Conservation (phyloP, 371 early-diverging fungal species). For the Syncephalastrum monosporum region DNA sequence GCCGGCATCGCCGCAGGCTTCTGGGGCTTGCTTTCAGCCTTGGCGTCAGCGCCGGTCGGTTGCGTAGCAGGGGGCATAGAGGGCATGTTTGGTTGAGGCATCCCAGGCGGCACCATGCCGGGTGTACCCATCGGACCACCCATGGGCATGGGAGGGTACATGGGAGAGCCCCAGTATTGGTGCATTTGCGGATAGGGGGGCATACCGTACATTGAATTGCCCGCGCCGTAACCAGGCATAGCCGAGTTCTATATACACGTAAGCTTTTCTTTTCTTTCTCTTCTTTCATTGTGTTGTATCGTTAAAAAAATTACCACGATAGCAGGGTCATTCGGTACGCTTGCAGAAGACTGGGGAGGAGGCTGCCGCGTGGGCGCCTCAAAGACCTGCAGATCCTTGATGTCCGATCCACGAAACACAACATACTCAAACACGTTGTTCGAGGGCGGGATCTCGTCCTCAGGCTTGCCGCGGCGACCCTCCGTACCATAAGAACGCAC, state of each 20-base stretch:
- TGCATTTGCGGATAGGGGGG: conserved; percentile 17
- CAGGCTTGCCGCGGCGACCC: conserved; percentile 76
- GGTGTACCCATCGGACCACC: conserved; percentile 16
- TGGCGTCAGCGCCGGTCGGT: conserved; percentile 6
- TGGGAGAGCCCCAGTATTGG: conserved; percentile 25
- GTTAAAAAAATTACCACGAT: conserved; percentile 66
- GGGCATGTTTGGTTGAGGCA: conserved; percentile 10
- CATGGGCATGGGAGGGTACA: conserved; percentile 23
- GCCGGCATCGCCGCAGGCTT: conserved; percentile 1
- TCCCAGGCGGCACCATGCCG: conserved; percentile 22
- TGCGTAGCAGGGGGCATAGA: conserved; percentile 17
- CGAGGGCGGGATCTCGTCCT: conserved; percentile 81
- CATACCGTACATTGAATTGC: conserved; percentile 39
- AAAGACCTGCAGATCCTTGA: conserved; percentile 90
- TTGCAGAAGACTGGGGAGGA: conserved; percentile 54
- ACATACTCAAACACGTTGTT: conserved; percentile 88
- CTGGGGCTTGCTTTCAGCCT: too few species aligned
- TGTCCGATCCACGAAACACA: conserved; percentile 91
- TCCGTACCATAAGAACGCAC: conserved; percentile 87
- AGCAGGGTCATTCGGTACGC: conserved; percentile 85
- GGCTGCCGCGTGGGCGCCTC: conserved; percentile 64
- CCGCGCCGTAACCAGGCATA: conserved; percentile 40
- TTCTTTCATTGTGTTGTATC: not conserved
- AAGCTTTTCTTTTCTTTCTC: not conserved
- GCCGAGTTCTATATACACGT: conserved; percentile 18